Evolutionary conservation across 345 rosid genomes (phyloP).

Genomic region (Citrus hindsii): DNA sequence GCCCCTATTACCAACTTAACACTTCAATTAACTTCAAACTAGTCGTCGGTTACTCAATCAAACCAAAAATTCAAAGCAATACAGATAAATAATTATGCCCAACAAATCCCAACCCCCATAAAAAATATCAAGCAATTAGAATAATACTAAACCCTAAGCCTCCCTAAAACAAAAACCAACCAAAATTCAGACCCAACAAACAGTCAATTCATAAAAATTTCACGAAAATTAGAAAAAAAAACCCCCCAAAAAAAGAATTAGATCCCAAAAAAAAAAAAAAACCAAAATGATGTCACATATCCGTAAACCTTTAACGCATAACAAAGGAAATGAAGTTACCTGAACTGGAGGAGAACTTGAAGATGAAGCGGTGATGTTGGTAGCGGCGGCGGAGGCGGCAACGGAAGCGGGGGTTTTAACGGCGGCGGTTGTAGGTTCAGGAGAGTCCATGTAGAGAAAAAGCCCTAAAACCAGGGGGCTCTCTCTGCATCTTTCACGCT

Average conservation of each 20-base stretch:
- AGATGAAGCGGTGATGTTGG: neutral
- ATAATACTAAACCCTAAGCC: neutral
- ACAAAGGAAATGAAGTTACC: constrained; percentile 18
- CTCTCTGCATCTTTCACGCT: constrained; percentile 23
- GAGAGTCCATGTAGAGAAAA: constrained; percentile 26
- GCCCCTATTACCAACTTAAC: neutral
- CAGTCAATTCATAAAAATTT: neutral
- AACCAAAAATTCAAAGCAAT: neutral
- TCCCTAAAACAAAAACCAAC: neutral
- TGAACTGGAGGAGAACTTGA: constrained; percentile 38
- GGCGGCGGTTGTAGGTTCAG: constrained; percentile 16
- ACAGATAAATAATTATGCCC: neutral
- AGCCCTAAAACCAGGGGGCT: constrained; percentile 12
- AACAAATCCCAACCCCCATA: neutral
- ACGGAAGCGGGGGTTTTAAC: neutral
- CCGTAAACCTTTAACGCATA: neutral
- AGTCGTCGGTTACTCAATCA: neutral
- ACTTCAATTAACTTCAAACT: neutral
- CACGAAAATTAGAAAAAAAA: no score
- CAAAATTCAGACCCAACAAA: neutral
- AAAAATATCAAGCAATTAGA: neutral
- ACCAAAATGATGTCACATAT: neutral
- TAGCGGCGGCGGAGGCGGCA: neutral
- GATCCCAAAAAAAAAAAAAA: neutral
- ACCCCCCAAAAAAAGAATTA: neutral